These are phyloP conservation scores for Funneliformis caledonium DNA, from an alignment of 371 early-diverging fungal genomes.

Conservation along the genomic window DNA sequence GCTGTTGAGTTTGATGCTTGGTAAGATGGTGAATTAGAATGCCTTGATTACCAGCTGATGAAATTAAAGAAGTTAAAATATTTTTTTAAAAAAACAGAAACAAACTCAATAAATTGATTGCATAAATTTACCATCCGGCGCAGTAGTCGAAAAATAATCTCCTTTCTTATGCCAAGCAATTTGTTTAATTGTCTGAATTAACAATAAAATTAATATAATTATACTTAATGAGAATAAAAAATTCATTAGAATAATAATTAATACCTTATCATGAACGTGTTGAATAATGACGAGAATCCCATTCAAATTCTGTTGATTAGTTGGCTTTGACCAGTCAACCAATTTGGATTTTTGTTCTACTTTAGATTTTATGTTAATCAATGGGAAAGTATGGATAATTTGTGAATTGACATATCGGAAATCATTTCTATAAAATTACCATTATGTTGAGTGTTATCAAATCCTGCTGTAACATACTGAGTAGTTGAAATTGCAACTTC, in stretches of 20 bases:
- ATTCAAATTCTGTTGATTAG: constrained; percentile 55
- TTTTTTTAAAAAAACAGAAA: too few relatives aligned
- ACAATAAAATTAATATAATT: constrained; percentile 42
- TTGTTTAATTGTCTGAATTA: constrained; percentile 70
- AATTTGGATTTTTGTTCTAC: constrained; percentile 15
- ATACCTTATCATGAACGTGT: constrained; percentile 31
- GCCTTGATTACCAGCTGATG: constrained; percentile 54
- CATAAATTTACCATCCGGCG: constrained; percentile 74
- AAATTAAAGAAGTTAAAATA: too few relatives aligned
- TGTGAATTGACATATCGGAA: not conserved
- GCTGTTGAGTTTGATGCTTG: constrained; percentile 84
- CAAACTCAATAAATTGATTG: too few relatives aligned
- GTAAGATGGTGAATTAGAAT: constrained; percentile 93
- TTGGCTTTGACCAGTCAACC: constrained; percentile 65
- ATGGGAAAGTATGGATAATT: not conserved
- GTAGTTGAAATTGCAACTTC: constrained; percentile 56
- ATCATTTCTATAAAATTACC: constrained; percentile 6
- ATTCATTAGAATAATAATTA: not conserved
- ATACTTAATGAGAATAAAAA: not conserved
- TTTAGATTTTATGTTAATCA: not conserved
- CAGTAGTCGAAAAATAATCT: constrained; percentile 91
- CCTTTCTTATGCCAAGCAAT: constrained; percentile 96
- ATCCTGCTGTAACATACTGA: constrained; percentile 60
- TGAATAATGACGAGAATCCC: constrained; percentile 39
- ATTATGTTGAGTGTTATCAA: constrained; percentile 42